Evolutionary conservation across 2,329 filamentous ascomycete genomes (phyloP).

Genomic region (Aureobasidium zeae): DNA sequence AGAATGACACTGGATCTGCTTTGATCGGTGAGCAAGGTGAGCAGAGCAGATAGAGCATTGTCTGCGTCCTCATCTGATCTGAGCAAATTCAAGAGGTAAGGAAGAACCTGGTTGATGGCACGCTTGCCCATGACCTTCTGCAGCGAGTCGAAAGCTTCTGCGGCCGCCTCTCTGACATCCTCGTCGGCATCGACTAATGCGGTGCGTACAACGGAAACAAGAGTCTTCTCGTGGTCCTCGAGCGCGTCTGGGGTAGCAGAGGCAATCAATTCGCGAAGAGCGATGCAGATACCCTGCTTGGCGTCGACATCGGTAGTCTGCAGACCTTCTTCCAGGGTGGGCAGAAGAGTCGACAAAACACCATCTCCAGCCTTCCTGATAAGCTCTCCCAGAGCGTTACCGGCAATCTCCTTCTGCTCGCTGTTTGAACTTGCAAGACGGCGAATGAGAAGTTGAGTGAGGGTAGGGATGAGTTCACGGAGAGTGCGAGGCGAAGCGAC

Average conservation of each 20-base stretch:
- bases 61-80: slow-evolving; percentile 79
- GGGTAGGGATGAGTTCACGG: slow-evolving; percentile 88
- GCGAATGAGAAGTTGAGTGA: slow-evolving; percentile 89
- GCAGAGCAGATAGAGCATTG: slow-evolving; percentile 81
- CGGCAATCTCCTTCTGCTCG: slow-evolving; percentile 98
- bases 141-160: slow-evolving; percentile 91
- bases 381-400: slow-evolving; percentile 90
- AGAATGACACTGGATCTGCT: slow-evolving; percentile 93
- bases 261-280: slow-evolving; percentile 82
- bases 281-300: slow-evolving; percentile 95
- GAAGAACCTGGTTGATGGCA: slow-evolving; percentile 89
- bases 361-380: slow-evolving; percentile 95
- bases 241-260: slow-evolving; percentile 81
- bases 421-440: slow-evolving; percentile 91
- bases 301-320: slow-evolving; percentile 82
- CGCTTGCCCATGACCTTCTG: slow-evolving; percentile 91
- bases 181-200: slow-evolving; percentile 83
- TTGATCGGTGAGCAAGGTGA: slow-evolving; percentile 88
- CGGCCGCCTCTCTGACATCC: slow-evolving; percentile 88
- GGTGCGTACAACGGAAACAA: slow-evolving; percentile 88
- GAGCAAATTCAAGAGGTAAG: slow-evolving; percentile 81
- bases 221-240: slow-evolving; percentile 87
- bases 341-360: slow-evolving; percentile 76
- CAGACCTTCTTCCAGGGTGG: slow-evolving; percentile 84
- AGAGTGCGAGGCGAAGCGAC: slow-evolving; percentile 86